Percentiles rank a stretch among this genome's conserved stretches.
These are phyloP conservation scores for Ogataea paradorogensis DNA, from an alignment of 805 yeast species.

Conservation along the genomic window DNA sequence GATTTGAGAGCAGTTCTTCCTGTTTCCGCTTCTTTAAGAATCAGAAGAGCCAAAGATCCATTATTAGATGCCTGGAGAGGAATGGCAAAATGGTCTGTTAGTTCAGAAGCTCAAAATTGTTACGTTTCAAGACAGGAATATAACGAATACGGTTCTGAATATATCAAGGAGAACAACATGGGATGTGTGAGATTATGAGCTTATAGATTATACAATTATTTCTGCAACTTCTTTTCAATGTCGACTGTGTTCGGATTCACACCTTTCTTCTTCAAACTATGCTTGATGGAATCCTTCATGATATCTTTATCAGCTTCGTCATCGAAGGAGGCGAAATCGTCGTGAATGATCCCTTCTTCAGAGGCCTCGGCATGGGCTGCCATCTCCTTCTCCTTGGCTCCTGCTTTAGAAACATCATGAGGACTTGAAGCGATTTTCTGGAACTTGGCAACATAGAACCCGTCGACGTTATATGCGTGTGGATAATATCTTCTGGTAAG, in stretches of 20 bases:
- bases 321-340: conserved; percentile 81
- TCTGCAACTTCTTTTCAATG: conserved; percentile 28
- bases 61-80: conserved; percentile 89
- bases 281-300: conserved; percentile 66
- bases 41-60: conserved; percentile 67
- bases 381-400: conserved; percentile 81
- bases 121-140: conserved; percentile 70
- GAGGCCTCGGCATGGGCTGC: conserved; percentile 74
- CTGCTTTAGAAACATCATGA: conserved; percentile 80
- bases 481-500: conserved; percentile 96
- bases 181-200: conserved; percentile 41
- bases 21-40: conserved; percentile 54
- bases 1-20: conserved; percentile 78
- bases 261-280: conserved; percentile 66
- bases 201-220: conserved; percentile 2
- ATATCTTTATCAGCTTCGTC: conserved; percentile 70
- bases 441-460: conserved; percentile 96
- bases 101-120: conserved; percentile 40
- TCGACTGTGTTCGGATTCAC: conserved; percentile 54
- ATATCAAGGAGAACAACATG: conserved; percentile 78
- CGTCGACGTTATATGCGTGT: conserved; percentile 97
- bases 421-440: conserved; percentile 86
- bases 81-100: conserved; percentile 74
- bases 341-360: conserved; percentile 78
- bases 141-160: conserved; percentile 86